Conservation (phyloP, 768 basidiomycete species). For the Podaxis sp. region DNA sequence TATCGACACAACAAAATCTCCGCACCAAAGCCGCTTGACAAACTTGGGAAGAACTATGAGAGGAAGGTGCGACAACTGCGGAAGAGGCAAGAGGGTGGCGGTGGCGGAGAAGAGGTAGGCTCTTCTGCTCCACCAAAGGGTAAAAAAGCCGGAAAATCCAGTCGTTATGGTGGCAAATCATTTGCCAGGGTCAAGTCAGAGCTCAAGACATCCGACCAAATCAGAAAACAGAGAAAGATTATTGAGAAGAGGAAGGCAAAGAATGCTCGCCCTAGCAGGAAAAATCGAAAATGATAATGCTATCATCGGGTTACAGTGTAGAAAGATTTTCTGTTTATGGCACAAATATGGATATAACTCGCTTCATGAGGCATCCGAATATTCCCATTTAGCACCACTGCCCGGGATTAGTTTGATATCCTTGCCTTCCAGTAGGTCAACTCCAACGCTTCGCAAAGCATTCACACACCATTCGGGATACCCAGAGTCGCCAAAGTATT, state of each 20-base stretch:
- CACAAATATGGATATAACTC: not conserved
- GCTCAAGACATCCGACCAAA: constrained; percentile 85
- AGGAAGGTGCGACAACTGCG: constrained; percentile 62
- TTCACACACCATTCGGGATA: constrained; percentile 91
- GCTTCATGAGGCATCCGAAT: constrained; percentile 40
- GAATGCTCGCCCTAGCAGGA: constrained; percentile 71
- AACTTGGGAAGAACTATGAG: constrained; percentile 68
- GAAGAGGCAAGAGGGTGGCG: constrained; percentile 44
- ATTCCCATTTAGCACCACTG: constrained; percentile 79
- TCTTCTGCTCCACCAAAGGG: constrained; percentile 14
- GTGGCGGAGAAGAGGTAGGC: constrained; percentile 12
- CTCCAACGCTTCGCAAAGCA: constrained; percentile 77
- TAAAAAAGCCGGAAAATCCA: constrained; percentile 31
- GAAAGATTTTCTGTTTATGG: not conserved
- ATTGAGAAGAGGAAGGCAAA: constrained; percentile 68
- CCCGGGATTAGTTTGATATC: constrained; percentile 54
- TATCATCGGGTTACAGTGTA: constrained; percentile 1
- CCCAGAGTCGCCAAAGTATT: constrained; percentile 73
- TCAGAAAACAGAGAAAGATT: constrained; percentile 70
- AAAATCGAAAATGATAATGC: constrained; percentile 41
- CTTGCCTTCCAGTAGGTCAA: constrained; percentile 69
- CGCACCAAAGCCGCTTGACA: constrained; percentile 76
- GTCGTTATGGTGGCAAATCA: constrained; percentile 59
- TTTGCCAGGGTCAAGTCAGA: constrained; percentile 71
- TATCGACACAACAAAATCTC: constrained; percentile 72